A percentile compares a stretch with the other conserved stretches of the same genome.
These are phyloP conservation scores for Solanum chilense DNA, from an alignment of 257 asterid species.

Conservation along the genomic window DNA sequence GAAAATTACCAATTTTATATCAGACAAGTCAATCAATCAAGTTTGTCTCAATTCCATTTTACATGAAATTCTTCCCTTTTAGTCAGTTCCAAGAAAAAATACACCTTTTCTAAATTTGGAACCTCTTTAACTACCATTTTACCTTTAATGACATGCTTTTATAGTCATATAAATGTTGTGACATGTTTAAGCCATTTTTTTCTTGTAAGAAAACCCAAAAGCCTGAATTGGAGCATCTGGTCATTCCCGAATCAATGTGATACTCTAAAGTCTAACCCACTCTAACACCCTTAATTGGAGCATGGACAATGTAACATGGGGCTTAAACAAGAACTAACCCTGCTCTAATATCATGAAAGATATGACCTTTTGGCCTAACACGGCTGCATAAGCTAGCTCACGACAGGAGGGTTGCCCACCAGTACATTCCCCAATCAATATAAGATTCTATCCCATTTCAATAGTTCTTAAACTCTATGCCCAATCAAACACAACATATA, in stretches of 20 bases:
- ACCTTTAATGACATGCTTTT: not conserved
- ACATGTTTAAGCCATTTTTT: not conserved
- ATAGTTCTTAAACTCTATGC: not conserved
- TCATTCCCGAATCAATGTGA: not conserved
- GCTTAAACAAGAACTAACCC: not conserved
- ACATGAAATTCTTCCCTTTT: not conserved
- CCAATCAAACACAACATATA: not conserved
- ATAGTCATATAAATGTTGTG: not conserved
- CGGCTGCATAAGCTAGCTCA: not conserved
- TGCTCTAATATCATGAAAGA: not conserved
- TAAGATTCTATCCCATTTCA: not conserved
- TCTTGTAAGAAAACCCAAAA: not conserved
- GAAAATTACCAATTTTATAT: not conserved
- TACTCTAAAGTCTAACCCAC: not conserved
- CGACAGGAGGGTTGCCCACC: not conserved
- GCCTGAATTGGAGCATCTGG: too few relatives aligned
- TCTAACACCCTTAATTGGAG: not conserved
- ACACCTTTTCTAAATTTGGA: not conserved
- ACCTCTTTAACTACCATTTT: not conserved
- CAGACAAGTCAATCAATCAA: not conserved
- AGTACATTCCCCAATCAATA: not conserved
- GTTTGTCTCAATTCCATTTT: not conserved
- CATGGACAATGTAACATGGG: not conserved
- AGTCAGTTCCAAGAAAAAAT: not conserved
- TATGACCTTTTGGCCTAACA: not conserved